Evolutionary conservation across 2,329 filamentous ascomycete species (phyloP).

Genomic region (Ophiostoma himal-ulmi): DNA sequence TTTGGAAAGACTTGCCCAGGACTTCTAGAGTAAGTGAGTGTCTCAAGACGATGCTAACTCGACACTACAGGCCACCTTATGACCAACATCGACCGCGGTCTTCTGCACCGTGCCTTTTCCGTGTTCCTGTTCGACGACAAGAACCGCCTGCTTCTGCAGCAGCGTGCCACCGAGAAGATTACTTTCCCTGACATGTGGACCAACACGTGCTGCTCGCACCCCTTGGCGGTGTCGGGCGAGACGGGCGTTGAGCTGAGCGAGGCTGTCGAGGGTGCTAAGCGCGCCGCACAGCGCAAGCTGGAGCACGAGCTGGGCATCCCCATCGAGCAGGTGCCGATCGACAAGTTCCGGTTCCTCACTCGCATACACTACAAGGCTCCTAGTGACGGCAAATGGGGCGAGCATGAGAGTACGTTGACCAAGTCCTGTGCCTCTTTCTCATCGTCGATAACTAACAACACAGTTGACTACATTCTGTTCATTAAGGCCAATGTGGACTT

Average conservation of each 20-base stretch:
- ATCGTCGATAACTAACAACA: not conserved
- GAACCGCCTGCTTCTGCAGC: slow-evolving; percentile 88
- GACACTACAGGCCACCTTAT: slow-evolving; percentile 74
- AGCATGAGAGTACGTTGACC: slow-evolving; percentile 81
- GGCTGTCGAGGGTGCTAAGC: slow-evolving; percentile 79
- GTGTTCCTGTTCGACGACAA: slow-evolving; percentile 95
- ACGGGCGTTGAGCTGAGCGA: slow-evolving; percentile 76
- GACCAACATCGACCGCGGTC: slow-evolving; percentile 94
- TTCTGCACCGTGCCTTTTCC: slow-evolving; percentile 95
- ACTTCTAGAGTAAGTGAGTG: not conserved
- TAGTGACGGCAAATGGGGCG: slow-evolving; percentile 96
- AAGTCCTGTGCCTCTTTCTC: not conserved
- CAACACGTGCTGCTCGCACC: slow-evolving; percentile 98
- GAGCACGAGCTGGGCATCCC: slow-evolving; percentile 93
- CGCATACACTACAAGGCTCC: slow-evolving; percentile 97
- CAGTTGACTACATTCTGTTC: slow-evolving; percentile 98
- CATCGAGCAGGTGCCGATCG: slow-evolving; percentile 77
- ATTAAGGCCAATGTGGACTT: slow-evolving; percentile 91
- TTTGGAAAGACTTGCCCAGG: no score
- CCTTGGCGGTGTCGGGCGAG: slow-evolving; percentile 84
- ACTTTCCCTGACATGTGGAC: slow-evolving; percentile 99
- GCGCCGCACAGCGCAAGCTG: slow-evolving; percentile 86
- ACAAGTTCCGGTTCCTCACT: slow-evolving; percentile 89
- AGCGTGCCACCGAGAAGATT: slow-evolving; percentile 94
- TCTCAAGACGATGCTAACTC: not conserved